Percentiles rank a stretch among this genome's conserved stretches.
Conservation (phyloP, 129 eudicot species). For the Artemisia tridentata region DNA sequence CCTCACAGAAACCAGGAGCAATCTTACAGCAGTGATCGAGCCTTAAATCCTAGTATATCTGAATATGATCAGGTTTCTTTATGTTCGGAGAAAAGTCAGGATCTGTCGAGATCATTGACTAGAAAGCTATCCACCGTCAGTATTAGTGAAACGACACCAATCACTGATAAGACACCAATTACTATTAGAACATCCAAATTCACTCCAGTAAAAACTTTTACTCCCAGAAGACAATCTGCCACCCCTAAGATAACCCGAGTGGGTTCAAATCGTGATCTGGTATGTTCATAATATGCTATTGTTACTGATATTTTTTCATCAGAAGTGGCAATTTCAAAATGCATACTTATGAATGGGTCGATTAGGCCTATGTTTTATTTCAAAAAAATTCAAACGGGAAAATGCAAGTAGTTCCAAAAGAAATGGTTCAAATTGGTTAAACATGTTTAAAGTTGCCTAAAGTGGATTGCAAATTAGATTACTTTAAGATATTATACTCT, state of each 20-base stretch:
- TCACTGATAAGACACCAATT: constrained; percentile 39
- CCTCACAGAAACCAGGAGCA: constrained; percentile 50
- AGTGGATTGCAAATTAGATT: no score
- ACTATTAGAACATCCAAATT: constrained; percentile 42
- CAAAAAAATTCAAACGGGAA: no score
- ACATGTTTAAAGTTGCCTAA: no score
- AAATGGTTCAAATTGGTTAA: no score
- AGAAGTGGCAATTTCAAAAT: background rate
- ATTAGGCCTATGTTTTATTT: no score
- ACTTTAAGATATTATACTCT: no score
- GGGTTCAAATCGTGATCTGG: constrained; percentile 55
- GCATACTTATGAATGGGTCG: no score
- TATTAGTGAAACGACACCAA: constrained; percentile 38
- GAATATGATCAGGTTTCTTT: constrained; percentile 62
- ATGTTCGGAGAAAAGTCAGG: constrained; percentile 38
- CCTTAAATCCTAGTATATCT: constrained; percentile 87
- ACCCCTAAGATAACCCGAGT: constrained; percentile 51
- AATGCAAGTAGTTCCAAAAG: no score
- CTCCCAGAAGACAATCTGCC: constrained; percentile 48
- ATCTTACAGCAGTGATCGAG: constrained; percentile 65
- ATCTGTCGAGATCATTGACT: constrained; percentile 38
- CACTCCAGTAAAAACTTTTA: constrained; percentile 41
- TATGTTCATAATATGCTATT: constrained; percentile 33
- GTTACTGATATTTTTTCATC: background rate
- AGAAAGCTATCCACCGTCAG: constrained; percentile 48